Evolutionary conservation across 306 rosid genomes (phyloP), one percentile per base, ranked within the genome.

Genomic region (Vigna hirtella): DNA sequence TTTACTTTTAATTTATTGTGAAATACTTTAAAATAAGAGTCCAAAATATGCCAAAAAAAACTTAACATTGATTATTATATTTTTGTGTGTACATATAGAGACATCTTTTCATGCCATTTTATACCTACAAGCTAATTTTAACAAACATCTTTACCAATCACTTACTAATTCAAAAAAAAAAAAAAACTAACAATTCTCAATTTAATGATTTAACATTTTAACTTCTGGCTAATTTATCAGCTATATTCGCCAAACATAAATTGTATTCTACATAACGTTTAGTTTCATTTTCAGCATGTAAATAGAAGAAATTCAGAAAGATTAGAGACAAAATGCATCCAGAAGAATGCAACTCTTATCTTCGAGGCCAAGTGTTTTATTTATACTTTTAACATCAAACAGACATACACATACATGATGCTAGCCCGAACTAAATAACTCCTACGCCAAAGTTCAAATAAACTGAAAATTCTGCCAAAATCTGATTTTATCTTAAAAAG

Each of bases 391-490:
- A 56, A 69, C 61, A 52, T 52, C 73, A 69, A 70, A 5, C 50
- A 50, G 26, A 62, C 71, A 11, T 42, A 22, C 11, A 17, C 28
- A n/a, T 40, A 16, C 48, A n/a, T 11, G 6, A 34, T 76, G 17
- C 42, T 38, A 26, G 52, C 62, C 72, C 1, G 20, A 49, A 68
- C 1, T 18, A 49, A 68, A 55, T 22, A 55, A 6, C 50, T 62
- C 26, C 64, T 34, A 22, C 53, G 59, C 36, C 82, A 69, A 34
- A 24, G 16, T 77, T 63, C 16, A 30, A 58, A 30, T 72, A 66
- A 42, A 48, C 62, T 48, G 9, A 38, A 77, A 67, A 57, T 57
- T 72, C 58, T 20, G 14, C 34, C 30, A 32, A 56, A 55, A 56
- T 55, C 40, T 20, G 36, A 24, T 28, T 69, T 42, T 18, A 9